Percentiles rank a stretch among this genome's conserved stretches.
phyloP scores from a whole-genome alignment of 1,284 basidiomycete species.

The Coriolopsis trogii region DNA sequence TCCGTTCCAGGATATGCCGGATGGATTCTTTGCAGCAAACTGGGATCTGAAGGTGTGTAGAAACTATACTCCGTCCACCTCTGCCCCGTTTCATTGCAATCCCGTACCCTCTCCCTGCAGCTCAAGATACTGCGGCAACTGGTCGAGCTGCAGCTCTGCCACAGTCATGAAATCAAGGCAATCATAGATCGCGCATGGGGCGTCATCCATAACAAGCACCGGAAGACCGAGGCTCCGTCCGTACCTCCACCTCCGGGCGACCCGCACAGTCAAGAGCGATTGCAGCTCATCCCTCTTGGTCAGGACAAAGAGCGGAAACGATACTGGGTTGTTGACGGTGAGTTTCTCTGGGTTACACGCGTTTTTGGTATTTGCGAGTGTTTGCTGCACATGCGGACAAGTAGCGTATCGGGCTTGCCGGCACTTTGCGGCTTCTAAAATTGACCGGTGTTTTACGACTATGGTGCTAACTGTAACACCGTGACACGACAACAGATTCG shows the following conservation, averaged over 20 bases:
- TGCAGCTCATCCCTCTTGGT: conserved; percentile 69
- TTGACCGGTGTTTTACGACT: conserved; percentile 9
- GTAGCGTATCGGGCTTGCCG: conserved; percentile 26
- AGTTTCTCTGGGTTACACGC: conserved; percentile 45
- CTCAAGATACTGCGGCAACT: conserved; percentile 78
- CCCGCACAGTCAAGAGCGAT: conserved; percentile 60
- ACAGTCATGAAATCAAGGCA: conserved; percentile 66
- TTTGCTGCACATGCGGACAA: conserved; percentile 53
- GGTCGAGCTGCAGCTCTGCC: conserved; percentile 75
- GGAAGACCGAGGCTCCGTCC: conserved; percentile 66
- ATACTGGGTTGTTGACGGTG: conserved; percentile 83
- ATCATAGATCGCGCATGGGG: conserved; percentile 83
- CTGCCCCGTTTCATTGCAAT: conserved; percentile 10
- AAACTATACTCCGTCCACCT: conserved; percentile 23
- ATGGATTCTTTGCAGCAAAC: conserved; percentile 70
- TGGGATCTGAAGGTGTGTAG: conserved; percentile 78
- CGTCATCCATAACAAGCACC: conserved; percentile 77
- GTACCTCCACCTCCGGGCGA: conserved; percentile 56
- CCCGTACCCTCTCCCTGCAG: conserved; percentile 39
- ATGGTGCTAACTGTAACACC: conserved; percentile 32
- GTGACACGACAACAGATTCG: conserved; percentile 66
- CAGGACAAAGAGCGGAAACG: conserved; percentile 73
- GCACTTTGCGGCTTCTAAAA: conserved; percentile 21
- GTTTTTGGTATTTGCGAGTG: conserved; percentile 65
- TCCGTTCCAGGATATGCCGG: conserved; percentile 63